Percentiles rank a stretch among this genome's conserved stretches.
Evolutionary conservation across 306 rosid genomes (phyloP).

Genomic region (Castanea mollissima): DNA sequence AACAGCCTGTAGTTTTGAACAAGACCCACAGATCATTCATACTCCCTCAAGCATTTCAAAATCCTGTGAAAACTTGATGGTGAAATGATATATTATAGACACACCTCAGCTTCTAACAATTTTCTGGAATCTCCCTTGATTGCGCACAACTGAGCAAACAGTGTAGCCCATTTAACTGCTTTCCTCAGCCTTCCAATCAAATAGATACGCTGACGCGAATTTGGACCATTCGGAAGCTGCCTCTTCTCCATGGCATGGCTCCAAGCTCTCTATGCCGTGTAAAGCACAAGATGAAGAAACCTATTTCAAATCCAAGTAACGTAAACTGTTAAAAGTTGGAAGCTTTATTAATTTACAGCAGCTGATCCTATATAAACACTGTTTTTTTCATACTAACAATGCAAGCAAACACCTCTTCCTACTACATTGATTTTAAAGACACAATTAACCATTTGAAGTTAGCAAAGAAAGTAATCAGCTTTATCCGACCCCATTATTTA

Average conservation of each 20-base stretch:
- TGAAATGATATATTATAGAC: constrained; percentile 20
- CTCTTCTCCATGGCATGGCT: constrained; percentile 99
- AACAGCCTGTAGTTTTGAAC: background rate
- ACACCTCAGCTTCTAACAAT: constrained; percentile 96
- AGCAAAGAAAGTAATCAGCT: background rate
- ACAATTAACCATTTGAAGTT: background rate
- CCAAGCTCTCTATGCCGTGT: constrained; percentile 97
- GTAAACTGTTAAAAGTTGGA: constrained; percentile 17
- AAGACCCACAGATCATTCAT: background rate
- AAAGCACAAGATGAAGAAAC: constrained; percentile 86
- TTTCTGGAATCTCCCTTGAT: constrained; percentile 92
- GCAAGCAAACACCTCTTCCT: background rate
- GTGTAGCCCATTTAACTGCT: constrained; percentile 92
- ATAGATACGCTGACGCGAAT: constrained; percentile 78
- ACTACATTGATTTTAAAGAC: background rate
- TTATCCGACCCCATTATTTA: background rate
- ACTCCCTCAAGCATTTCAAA: background rate
- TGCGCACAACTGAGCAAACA: constrained; percentile 84
- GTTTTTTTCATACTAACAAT: too few species aligned
- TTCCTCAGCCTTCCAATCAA: constrained; percentile 97
- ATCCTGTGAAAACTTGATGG: background rate
- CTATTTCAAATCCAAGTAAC: constrained; percentile 49
- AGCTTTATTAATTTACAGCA: background rate
- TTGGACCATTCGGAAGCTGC: constrained; percentile 93
- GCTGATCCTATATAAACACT: too few species aligned